Base-by-base conservation (phyloP, 2,329 filamentous ascomycete genomes). In the Fusarium scirpi region DNA sequence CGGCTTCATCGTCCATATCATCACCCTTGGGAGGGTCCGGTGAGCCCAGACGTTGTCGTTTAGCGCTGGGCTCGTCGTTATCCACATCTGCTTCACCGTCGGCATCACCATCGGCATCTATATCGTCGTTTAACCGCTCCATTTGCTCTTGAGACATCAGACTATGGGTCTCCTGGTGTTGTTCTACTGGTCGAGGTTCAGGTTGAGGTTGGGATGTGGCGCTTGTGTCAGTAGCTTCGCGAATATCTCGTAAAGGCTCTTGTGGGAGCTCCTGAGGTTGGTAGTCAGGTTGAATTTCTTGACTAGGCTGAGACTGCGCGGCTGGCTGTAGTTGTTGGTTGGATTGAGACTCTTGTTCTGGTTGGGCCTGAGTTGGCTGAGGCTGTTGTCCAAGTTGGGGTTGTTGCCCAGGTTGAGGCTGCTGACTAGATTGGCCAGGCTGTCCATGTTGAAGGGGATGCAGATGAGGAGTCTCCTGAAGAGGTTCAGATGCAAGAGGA, bases 1-100 rank as follows among this genome's bases (percentile, higher is more conserved):
- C 82, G 8, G 83, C 83, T 59, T 85, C 84, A 61, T 86, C 85
- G 29, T 85, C 83, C 16, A 85, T 72, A 1, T 77, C 74, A 20
- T 80, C 78, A 18, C 80, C 78, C 16, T 80, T 78, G 13, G 75
- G 68, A n/a, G 76, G 52, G 18, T 77, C 74, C 6, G 74, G 65
- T 4, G 73, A 73, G 30, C 54, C 79, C 8, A 85, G 65, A 32
- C 81, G 78, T 41, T 75, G 80, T 12, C 84, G 80, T 67, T 85
- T 86, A 6, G 79, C 74, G 8, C 74, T 72, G 18, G 80, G 82
- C 54, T 81, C 78, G 6, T 82, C 78, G 22, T 80, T 77, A 6
- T 82, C 77, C n/a, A 71, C 65, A 46, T 78, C 76, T 10, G 60
- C 72, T 16, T 74, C 72, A 12, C 57, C 52, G 11, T 73, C 78